Conservation (phyloP, 352 stramenopile species). For the Pythium dissotocum region DNA sequence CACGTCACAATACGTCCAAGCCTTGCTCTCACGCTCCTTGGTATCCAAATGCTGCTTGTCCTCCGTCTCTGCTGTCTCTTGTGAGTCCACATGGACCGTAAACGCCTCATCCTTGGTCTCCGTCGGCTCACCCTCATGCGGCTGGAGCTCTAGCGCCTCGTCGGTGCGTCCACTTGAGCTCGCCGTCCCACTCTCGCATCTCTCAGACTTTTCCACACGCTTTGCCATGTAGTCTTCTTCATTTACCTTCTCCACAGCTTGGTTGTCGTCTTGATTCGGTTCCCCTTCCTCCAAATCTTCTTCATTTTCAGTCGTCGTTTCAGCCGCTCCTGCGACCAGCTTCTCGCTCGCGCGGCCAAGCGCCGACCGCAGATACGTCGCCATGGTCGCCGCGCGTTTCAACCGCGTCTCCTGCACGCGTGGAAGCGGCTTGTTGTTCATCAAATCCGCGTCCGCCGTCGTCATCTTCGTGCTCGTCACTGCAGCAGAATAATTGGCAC, state of each 20-base stretch:
- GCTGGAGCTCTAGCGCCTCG: slow-evolving; percentile 6
- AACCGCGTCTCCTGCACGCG: background rate
- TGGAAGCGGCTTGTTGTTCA: background rate
- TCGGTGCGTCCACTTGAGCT: slow-evolving; percentile 15
- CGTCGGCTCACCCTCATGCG: background rate
- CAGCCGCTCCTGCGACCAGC: background rate
- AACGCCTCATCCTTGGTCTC: background rate
- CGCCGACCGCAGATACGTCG: slow-evolving; percentile 45
- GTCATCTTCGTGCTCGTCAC: background rate
- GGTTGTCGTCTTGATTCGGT: background rate
- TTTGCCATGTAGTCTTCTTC: background rate
- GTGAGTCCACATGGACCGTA: background rate
- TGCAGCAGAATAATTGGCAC: background rate
- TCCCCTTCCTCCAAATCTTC: background rate
- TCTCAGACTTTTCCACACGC: background rate
- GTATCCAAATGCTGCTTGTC: background rate
- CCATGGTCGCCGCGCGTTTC: slow-evolving; percentile 28
- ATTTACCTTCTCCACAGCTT: background rate
- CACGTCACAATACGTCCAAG: slow-evolving; percentile 37
- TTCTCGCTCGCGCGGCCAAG: slow-evolving; percentile 33
- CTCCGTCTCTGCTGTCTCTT: background rate
- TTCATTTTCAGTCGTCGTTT: background rate
- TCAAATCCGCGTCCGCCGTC: slow-evolving; percentile 2
- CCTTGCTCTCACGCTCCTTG: background rate
- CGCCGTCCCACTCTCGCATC: slow-evolving; percentile 6